phyloP scores from a whole-genome alignment of 768 basidiomycete genomes.

The Rickenella mellea region DNA sequence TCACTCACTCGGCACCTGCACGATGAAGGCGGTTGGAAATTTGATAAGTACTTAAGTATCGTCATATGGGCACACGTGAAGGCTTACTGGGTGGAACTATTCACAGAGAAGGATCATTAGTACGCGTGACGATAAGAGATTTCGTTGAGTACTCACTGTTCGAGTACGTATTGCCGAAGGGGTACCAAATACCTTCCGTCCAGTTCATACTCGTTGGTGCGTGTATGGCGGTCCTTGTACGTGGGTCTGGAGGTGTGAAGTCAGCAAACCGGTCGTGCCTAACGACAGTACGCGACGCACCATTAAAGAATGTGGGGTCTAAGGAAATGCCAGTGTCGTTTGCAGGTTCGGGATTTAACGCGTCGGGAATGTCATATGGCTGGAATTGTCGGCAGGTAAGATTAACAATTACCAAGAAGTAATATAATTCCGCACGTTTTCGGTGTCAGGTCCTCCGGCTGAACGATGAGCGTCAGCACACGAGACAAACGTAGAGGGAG shows the following conservation, averaged over 20 bases:
- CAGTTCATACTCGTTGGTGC: constrained; percentile 53
- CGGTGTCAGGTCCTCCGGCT: no score
- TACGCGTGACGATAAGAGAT: no score
- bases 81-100: constrained; percentile 1
- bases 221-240: constrained; percentile 50
- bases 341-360: not conserved
- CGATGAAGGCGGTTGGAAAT: not conserved
- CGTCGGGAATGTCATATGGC: constrained; percentile 39
- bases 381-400: constrained; percentile 15
- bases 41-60: not conserved
- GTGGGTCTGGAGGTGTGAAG: constrained; percentile 29
- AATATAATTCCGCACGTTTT: not conserved
- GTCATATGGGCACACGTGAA: not conserved
- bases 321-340: not conserved
- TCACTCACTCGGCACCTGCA: not conserved
- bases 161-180: constrained; percentile 18
- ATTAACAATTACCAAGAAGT: not conserved
- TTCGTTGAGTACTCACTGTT: no score
- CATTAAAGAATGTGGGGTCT: not conserved
- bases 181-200: constrained; percentile 23
- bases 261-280: not conserved
- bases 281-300: not conserved
- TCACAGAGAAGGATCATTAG: no score
- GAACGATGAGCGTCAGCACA: no score
- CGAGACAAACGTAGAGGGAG: not conserved